phyloP scores from a whole-genome alignment of 306 rosid genomes.

The Glycine soja region DNA sequence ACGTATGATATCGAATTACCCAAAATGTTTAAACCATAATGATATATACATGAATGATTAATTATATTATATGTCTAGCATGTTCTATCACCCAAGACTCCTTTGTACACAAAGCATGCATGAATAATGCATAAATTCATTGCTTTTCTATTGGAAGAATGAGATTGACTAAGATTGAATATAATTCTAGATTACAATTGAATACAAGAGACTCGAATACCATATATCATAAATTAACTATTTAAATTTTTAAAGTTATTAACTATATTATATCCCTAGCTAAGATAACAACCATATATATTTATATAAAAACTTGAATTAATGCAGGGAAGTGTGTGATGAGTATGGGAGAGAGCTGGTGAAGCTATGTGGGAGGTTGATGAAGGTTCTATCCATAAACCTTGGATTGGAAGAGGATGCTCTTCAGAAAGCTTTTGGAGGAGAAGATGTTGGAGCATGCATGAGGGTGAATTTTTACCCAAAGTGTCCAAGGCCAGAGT shows the following conservation, averaged over 20 bases:
- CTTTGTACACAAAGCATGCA: not conserved
- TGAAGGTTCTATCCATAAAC: slow-evolving; percentile 70
- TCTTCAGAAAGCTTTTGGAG: slow-evolving; percentile 74
- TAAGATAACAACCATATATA: too few species aligned
- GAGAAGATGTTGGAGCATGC: slow-evolving; percentile 80
- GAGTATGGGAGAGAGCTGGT: slow-evolving; percentile 85
- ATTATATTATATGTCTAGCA: not conserved
- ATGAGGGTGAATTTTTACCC: slow-evolving; percentile 86
- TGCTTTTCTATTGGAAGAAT: not conserved
- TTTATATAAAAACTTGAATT: not conserved
- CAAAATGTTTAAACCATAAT: not conserved
- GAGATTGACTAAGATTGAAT: too few species aligned
- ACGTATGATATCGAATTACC: not conserved
- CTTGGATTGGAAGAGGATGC: slow-evolving; percentile 64
- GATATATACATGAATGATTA: not conserved
- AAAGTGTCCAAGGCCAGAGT: slow-evolving; percentile 78
- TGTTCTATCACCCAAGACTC: not conserved
- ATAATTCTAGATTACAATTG: too few species aligned
- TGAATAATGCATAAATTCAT: not conserved
- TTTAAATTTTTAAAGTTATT: too few species aligned
- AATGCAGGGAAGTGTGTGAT: slow-evolving; percentile 69
- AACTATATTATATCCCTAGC: too few species aligned
- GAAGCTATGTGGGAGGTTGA: slow-evolving; percentile 71
- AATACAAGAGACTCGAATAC: too few species aligned
- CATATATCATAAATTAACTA: not conserved